Conservation (phyloP, 257 asterid species). For the Paraleonurus japonicus region DNA sequence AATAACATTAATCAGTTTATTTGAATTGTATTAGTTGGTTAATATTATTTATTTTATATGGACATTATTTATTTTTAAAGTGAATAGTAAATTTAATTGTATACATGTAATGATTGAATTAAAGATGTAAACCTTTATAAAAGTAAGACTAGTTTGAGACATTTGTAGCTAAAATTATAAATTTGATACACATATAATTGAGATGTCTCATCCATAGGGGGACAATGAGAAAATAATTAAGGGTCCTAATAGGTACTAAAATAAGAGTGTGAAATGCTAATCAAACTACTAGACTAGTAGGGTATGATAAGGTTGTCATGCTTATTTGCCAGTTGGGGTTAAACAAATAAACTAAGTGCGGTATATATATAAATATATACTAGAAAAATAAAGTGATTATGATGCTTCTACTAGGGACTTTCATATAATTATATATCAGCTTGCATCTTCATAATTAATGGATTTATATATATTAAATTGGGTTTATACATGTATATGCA, state of each 20-base stretch:
- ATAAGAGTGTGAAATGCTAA: constrained; percentile 28
- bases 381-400: background rate
- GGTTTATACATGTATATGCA: too few species aligned
- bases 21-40: too few species aligned
- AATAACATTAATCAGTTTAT: too few species aligned
- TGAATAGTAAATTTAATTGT: too few species aligned
- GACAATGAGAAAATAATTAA: constrained; percentile 2
- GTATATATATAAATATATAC: background rate
- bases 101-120: too few species aligned
- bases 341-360: constrained; percentile 17
- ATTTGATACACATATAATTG: background rate
- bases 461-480: background rate
- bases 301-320: constrained; percentile 24
- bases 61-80: too few species aligned
- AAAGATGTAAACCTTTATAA: background rate
- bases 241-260: constrained; percentile 7
- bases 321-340: constrained; percentile 21
- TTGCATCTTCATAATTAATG: background rate
- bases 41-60: too few species aligned
- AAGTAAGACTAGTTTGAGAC: background rate
- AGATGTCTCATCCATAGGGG: constrained; percentile 28
- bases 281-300: constrained; percentile 27
- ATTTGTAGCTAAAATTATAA: background rate
- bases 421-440: background rate
- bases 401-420: constrained; percentile 5